Evolutionary conservation across 306 rosid species (phyloP), one percentile per base, ranked within the genome.

Genomic region (Trifolium pratense): DNA sequence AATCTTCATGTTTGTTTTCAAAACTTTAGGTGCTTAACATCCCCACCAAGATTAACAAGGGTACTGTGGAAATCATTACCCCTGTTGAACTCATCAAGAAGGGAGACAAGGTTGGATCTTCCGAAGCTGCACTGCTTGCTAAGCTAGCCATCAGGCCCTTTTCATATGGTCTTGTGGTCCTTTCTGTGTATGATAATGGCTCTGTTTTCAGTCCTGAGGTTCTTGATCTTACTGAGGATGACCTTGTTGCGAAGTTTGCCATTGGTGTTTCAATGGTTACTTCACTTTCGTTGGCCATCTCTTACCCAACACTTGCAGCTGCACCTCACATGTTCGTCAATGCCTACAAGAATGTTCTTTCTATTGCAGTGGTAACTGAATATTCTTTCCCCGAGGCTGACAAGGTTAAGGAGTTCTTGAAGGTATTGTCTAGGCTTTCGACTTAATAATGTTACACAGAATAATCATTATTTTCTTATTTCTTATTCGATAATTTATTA

Each of bases 61-160:
- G 98, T 36, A 93, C 98, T 61, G 98, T 93, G 0, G 98, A 93
- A 85, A 93, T 93, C 53, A 91, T 93, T n/a, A 93, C 97, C 71
- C 96, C 97, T 26, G 98, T 93, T 8, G 98, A 93, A 66, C 93
- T 93, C 21, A 91, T 91, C 73, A 93, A 29, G 88, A 93, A 93
- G 89, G 97, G 98, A 26, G 98, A 93, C 2, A 93, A 93, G 85
- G 98, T 91, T 0, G 97, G 98, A 1, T 90, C 97, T 18, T 93
- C 96, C 18, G 98, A 89, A 75, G 98, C 98, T 81, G 98, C 98
- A 6, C 76, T 93, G 65, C 96, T 93, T 75, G 89, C 98, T 15
- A 93, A 93, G 89, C 93, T 93, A 2, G 98, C 93, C 13, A 90
- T 93, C 0, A 84, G 98, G 84, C 98, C 98, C 0, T 93, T 93